Base-by-base conservation (phyloP, 495 filamentous ascomycete genomes). In the Stereocaulon alpinum region DNA sequence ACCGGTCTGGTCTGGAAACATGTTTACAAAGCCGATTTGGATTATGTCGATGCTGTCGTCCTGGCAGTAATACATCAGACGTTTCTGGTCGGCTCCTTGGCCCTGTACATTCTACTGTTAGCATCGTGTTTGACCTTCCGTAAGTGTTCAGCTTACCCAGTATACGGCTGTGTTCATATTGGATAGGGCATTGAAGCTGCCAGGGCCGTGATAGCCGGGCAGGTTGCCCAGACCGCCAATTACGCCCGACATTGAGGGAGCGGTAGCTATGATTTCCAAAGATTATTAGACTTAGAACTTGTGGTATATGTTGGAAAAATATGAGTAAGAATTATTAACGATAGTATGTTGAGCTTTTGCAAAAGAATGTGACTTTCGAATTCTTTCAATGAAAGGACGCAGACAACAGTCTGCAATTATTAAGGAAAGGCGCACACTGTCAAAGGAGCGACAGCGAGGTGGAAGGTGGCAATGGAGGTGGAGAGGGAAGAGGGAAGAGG, bases 121-220 rank as follows among this genome's bases (percentile, higher is more conserved):
- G 43, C 40, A 37, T 52, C 27, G 15, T 18, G 14, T 60, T 61
- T 44, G n/a, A n/a, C 15, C 12, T 40, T 15, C 49, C 34, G 20
- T 15, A 63, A 17, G 44, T 14, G 34, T 55, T 57, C 17, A 40
- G 20, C 64, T 63, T 71, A 82, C 85, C 74, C 82, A 88, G 68
- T 87, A 88, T 27, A 87, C 72, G 24, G 79, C 81, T 63, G 87
- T 66, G 66, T 86, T 87, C 58, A 73, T 76, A n/a, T 73, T 75
- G 5, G 75, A 69, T 34, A 62, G 55, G 4, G 74, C 59, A 64
- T 77, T 68, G 64, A 85, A 81, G 40, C 63, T 63, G 49, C 49
- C 49, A 18, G 30, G 49, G 7, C 18, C 15, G 14, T n/a, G 15
- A 11, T 37, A 9, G 30, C 49, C 29, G 41, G 15, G 42, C 20